Percentiles rank a stretch among this genome's conserved stretches.
phyloP scores from a whole-genome alignment of 148 eudicot species.

The Diospyros lotus region DNA sequence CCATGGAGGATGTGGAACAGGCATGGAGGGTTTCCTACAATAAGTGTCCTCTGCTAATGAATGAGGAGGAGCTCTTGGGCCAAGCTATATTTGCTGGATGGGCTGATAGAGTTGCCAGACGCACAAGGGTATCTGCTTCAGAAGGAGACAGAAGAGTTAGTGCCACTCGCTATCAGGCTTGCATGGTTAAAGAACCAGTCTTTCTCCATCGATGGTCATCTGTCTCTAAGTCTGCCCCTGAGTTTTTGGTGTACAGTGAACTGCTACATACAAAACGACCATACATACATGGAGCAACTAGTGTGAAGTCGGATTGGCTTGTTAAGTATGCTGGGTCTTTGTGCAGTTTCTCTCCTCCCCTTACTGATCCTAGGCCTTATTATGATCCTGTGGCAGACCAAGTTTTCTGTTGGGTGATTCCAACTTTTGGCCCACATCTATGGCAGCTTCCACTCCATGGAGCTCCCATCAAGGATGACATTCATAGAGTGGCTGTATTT shows the following conservation, averaged over 20 bases:
- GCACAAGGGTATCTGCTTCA: slow-evolving; percentile 26
- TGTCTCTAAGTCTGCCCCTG: slow-evolving; percentile 59
- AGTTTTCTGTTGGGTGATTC: slow-evolving; percentile 52
- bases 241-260: slow-evolving; percentile 74
- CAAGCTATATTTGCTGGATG: slow-evolving; percentile 95
- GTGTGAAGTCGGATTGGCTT: slow-evolving; percentile 76
- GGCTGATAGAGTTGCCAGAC: slow-evolving; percentile 91
- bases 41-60: slow-evolving; percentile 38
- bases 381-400: slow-evolving; percentile 57
- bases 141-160: slow-evolving; percentile 54
- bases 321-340: slow-evolving; percentile 51
- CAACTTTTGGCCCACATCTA: slow-evolving; percentile 57
- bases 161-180: slow-evolving; percentile 65
- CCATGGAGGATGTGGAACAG: slow-evolving; percentile 52
- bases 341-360: slow-evolving; percentile 62
- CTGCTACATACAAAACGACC: slow-evolving; percentile 54
- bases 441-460: slow-evolving; percentile 67
- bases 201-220: slow-evolving; percentile 73
- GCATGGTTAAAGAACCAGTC: slow-evolving; percentile 50
- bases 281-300: slow-evolving; percentile 72
- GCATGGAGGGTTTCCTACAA: slow-evolving; percentile 50
- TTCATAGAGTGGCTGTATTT: slow-evolving; percentile 47
- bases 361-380: slow-evolving; percentile 52
- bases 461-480: slow-evolving; percentile 50
- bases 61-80: slow-evolving; percentile 71